Base-by-base conservation (phyloP, 2,329 filamentous ascomycete genomes). In the Pseudocercospora ulei region DNA sequence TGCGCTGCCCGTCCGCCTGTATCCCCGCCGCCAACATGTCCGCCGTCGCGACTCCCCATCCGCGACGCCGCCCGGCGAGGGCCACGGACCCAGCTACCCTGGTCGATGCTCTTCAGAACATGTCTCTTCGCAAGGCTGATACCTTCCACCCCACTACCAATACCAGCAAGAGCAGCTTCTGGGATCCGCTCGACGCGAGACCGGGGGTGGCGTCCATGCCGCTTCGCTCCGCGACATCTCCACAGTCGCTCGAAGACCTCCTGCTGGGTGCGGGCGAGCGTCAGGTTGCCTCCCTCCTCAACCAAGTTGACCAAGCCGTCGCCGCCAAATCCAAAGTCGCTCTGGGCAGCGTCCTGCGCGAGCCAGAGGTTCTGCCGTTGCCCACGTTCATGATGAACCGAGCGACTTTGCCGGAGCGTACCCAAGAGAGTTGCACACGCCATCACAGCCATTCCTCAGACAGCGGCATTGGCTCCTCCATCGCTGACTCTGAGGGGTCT, bases 401-500 rank as follows among this genome's bases (percentile, higher is more conserved):
- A 44, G 50, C 61, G 28, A 55, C 30, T 56, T 35, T 19, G 41
- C 48, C 34, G 35, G 35, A 23, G 37, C 36, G 57, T 47, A 19
- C 38, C 11, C 43, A 33, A 59, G 63, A 55, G 46, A 53, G 62
- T 43, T 56, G 48, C 48, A 41, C 41, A 33, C 70, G 70, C 41
- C 71, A 76, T 56, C 72, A 78, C 56, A 73, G 77, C 56, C 80
- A 86, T 63, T 74, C 75, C 43, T 90, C 84, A 9, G 87, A 95
- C 65, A 93, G 86, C 60, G 87, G 85, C 38, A 69, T 95, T 48
- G 87, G 87, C 36, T 82, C 84, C 27, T 94, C 86, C 26, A 71
- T 94, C 55, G 73, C 55, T 19, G 54, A 52, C 31, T 55, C 55
- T 11, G 37, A 34, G 7, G 50, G 54, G 25, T 43, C 47, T 9